These are phyloP conservation scores for Ampelocalamus luodianensis DNA, from an alignment of 176 grass and related monocot species.

Conservation along the genomic window DNA sequence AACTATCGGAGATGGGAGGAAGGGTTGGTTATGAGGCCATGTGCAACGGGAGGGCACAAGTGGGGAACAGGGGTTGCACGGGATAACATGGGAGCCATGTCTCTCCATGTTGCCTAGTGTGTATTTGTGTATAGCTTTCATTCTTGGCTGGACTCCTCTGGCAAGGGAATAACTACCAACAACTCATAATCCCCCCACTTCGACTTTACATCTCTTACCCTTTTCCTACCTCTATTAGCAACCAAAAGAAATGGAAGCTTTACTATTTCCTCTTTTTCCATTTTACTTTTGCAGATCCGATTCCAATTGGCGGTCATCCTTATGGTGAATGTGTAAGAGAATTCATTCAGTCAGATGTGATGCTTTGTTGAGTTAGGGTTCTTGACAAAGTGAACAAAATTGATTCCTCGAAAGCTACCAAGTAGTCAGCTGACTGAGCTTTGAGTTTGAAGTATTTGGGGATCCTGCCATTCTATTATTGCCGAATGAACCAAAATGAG, in stretches of 20 bases:
- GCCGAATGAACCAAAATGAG: constrained; percentile 27
- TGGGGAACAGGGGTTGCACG: constrained; percentile 82
- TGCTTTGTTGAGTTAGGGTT: constrained; percentile 38
- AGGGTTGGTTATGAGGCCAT: constrained; percentile 67
- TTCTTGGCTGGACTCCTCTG: constrained; percentile 74
- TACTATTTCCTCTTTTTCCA: constrained; percentile 37
- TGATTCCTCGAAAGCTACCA: constrained; percentile 42
- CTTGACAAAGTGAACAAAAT: constrained; percentile 35
- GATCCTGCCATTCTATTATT: constrained; percentile 14
- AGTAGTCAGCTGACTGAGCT: constrained; percentile 32
- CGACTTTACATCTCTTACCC: constrained; percentile 51
- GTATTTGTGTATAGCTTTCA: constrained; percentile 75
- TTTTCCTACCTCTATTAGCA: constrained; percentile 49
- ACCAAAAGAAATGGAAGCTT: constrained; percentile 53
- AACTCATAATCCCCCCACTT: constrained; percentile 50
- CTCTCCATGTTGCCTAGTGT: constrained; percentile 72
- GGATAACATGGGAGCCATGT: constrained; percentile 83
- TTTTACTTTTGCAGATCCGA: constrained; percentile 51
- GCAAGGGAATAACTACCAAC: constrained; percentile 52
- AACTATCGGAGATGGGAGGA: constrained; percentile 44
- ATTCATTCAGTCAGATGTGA: constrained; percentile 16
- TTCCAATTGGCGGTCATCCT: constrained; percentile 41
- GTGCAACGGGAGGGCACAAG: constrained; percentile 72
- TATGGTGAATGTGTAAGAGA: constrained; percentile 10
- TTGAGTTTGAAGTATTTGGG: constrained; percentile 34